Conservation (phyloP, 768 basidiomycete genomes). For the Russula brevipes region DNA sequence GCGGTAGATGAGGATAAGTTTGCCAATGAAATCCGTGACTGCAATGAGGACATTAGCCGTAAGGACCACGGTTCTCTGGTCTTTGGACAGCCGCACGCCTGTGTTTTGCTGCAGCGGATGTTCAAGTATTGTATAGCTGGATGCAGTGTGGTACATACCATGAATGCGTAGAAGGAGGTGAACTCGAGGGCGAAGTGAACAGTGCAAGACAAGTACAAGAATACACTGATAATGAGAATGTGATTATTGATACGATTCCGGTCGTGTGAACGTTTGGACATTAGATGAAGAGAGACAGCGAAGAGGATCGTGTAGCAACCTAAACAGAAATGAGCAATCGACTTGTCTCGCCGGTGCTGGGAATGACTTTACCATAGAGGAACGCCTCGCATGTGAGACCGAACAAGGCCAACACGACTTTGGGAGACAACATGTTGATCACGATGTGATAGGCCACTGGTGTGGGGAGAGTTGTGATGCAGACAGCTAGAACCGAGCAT, state of each 20-base stretch:
- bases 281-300: background rate
- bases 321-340: background rate
- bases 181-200: conserved; percentile 33
- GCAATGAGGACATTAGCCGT: conserved; percentile 38
- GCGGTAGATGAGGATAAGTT: conserved; percentile 38
- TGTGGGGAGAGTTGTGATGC: background rate
- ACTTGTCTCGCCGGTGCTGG: conserved; percentile 26
- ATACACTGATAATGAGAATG: background rate
- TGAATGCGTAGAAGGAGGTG: conserved; percentile 28
- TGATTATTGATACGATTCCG: background rate
- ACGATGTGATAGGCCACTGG: background rate
- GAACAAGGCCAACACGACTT: conserved; percentile 33
- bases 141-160: conserved; percentile 30
- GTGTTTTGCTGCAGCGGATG: conserved; percentile 25
- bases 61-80: conserved; percentile 32
- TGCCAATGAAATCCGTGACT: conserved; percentile 35
- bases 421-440: conserved; percentile 28
- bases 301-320: conserved; percentile 14
- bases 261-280: background rate
- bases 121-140: background rate
- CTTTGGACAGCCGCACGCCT: conserved; percentile 30
- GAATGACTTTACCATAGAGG: conserved; percentile 32
- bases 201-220: conserved; percentile 5
- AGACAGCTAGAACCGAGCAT: background rate
- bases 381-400: conserved; percentile 37